Percentiles rank a stretch among this genome's conserved stretches.
These are phyloP conservation scores for Leishmania aethiopica DNA, from an alignment of 208 protist genomes.

Conservation along the genomic window DNA sequence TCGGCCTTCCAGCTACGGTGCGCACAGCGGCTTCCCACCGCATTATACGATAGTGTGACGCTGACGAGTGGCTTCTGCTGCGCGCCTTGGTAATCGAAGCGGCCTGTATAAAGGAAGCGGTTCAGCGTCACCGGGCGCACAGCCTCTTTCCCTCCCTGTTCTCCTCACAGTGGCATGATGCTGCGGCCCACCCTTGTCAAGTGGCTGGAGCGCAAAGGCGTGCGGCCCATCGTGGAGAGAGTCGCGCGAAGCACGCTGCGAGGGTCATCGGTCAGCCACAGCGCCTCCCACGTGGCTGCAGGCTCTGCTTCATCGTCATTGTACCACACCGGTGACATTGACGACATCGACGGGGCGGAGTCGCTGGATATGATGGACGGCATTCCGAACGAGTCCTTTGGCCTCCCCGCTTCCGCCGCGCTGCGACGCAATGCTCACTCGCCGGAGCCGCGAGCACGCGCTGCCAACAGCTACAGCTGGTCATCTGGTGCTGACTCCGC, in stretches of 20 bases:
- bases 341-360: slow-evolving; percentile 6
- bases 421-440: neutral
- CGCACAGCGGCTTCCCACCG: neutral
- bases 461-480: neutral
- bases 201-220: slow-evolving; percentile 28
- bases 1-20: neutral
- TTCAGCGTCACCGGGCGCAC: neutral
- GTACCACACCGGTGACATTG: slow-evolving; percentile 21
- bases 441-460: slow-evolving; percentile 11
- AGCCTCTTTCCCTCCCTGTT: neutral
- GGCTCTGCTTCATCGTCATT: neutral
- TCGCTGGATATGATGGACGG: slow-evolving; percentile 24
- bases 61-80: neutral
- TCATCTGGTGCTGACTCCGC: neutral
- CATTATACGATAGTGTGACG: neutral
- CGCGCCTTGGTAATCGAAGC: neutral
- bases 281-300: neutral
- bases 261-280: neutral
- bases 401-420: neutral
- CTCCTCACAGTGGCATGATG: neutral
- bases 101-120: neutral
- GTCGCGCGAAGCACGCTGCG: slow-evolving; percentile 1
- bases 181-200: slow-evolving; percentile 32
- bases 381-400: neutral
- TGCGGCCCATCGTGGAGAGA: slow-evolving; percentile 41